Evolutionary conservation across 768 basidiomycete species (phyloP).

Genomic region (Tulasnella sp.): DNA sequence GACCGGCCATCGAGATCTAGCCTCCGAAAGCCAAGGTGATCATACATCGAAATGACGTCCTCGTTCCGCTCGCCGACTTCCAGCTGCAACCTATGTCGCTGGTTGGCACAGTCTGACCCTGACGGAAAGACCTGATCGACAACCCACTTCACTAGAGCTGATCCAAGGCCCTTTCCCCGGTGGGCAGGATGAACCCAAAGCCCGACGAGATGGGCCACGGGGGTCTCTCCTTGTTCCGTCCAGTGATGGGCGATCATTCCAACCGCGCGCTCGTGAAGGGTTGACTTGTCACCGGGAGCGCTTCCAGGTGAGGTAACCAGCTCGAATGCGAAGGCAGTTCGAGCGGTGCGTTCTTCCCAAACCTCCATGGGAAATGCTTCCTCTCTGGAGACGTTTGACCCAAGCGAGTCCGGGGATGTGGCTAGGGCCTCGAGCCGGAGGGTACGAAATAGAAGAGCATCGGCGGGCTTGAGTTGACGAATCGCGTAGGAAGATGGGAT

Average conservation of each 20-base stretch:
- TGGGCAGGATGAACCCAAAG: background rate
- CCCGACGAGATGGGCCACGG: background rate
- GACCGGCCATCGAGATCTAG: background rate
- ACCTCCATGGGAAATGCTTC: background rate
- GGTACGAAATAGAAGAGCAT: background rate
- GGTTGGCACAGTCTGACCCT: background rate
- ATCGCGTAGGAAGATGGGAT: background rate
- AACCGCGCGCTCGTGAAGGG: background rate
- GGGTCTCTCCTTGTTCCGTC: background rate
- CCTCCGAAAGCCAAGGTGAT: background rate
- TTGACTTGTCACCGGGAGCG: background rate
- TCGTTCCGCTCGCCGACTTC: background rate
- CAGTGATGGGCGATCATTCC: background rate
- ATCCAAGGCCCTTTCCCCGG: background rate
- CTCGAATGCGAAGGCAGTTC: background rate
- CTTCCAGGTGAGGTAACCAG: background rate
- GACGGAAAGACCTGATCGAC: background rate
- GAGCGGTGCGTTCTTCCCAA: background rate
- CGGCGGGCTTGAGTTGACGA: background rate
- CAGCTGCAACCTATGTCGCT: background rate
- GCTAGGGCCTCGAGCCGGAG: conserved; percentile 1
- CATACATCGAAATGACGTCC: background rate
- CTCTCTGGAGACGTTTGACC: background rate
- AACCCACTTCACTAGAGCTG: background rate
- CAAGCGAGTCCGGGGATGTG: background rate